phyloP scores from a whole-genome alignment of 257 asterid species.

The Agastache rugosa region DNA sequence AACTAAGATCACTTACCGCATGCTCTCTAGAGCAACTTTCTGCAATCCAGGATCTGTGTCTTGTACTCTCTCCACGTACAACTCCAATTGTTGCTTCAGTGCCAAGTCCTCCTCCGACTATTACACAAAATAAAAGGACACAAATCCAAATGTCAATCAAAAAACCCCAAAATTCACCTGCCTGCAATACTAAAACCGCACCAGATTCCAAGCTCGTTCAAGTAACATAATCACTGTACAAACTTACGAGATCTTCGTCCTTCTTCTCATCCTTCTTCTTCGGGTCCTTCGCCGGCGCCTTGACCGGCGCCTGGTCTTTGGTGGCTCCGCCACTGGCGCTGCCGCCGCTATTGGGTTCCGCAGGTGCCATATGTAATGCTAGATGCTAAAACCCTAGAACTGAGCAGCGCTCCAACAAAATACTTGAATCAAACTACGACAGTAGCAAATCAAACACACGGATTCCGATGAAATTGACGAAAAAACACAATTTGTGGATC shows the following conservation, averaged over 20 bases:
- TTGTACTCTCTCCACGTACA: slow-evolving; percentile 91
- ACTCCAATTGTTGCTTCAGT: slow-evolving; percentile 85
- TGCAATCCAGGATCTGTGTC: slow-evolving; percentile 88
- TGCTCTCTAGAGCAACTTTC: slow-evolving; percentile 87
- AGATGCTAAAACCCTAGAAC: slow-evolving; percentile 46
- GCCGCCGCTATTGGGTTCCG: slow-evolving; percentile 55
- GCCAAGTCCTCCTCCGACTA: slow-evolving; percentile 98
- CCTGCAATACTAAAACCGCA: not conserved
- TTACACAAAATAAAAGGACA: slow-evolving; percentile 25
- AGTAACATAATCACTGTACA: slow-evolving; percentile 2
- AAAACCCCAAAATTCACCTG: not conserved
- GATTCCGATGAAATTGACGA: not conserved
- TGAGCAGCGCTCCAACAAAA: slow-evolving; percentile 6
- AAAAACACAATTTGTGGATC: slow-evolving; percentile 16
- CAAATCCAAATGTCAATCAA: slow-evolving; percentile 21
- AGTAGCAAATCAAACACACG: not conserved
- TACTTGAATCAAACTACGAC: not conserved
- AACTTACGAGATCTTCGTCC: slow-evolving; percentile 95
- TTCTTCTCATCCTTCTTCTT: slow-evolving; percentile 91
- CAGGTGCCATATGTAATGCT: slow-evolving; percentile 50
- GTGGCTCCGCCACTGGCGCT: slow-evolving; percentile 51
- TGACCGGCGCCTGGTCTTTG: slow-evolving; percentile 58
- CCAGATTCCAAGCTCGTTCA: slow-evolving; percentile 14
- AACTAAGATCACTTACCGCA: slow-evolving; percentile 60
- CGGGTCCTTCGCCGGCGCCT: slow-evolving; percentile 73